These are phyloP conservation scores for Leucogyrophana mollusca DNA, from an alignment of 768 basidiomycete species.

Conservation along the genomic window DNA sequence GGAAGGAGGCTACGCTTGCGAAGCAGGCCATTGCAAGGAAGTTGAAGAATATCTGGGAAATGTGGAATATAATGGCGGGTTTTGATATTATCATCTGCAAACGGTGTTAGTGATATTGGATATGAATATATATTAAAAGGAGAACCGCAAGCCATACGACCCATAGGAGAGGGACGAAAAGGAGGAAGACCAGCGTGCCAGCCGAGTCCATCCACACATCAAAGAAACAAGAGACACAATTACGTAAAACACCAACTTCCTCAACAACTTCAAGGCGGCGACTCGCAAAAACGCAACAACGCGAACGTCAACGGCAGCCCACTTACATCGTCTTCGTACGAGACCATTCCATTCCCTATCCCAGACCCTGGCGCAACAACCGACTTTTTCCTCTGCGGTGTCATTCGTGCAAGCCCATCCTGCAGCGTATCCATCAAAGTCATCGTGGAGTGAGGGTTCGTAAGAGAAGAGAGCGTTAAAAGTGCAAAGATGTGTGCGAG, in stretches of 20 bases:
- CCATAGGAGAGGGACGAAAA: constrained; percentile 65
- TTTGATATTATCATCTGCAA: constrained; percentile 85
- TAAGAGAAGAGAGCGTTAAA: too few relatives aligned
- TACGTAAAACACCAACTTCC: constrained; percentile 28
- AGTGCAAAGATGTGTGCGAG: too few relatives aligned
- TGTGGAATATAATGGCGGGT: constrained; percentile 73
- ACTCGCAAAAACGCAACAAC: constrained; percentile 10
- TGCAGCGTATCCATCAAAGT: constrained; percentile 27
- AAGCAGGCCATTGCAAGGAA: constrained; percentile 92
- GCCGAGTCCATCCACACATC: constrained; percentile 38
- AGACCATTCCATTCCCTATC: constrained; percentile 58
- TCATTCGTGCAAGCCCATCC: constrained; percentile 28
- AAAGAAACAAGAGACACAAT: constrained; percentile 24
- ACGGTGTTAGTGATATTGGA: constrained; percentile 10
- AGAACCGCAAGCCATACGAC: constrained; percentile 70
- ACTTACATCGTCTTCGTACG: constrained; percentile 75
- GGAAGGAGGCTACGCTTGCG: constrained; percentile 85
- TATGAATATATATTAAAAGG: constrained; percentile 11
- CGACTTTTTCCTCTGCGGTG: constrained; percentile 19
- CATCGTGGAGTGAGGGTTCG: constrained; percentile 12
- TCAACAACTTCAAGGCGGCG: constrained; percentile 3
- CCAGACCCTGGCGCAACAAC: constrained; percentile 39
- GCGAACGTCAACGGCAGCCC: constrained; percentile 4
- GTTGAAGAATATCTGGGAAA: constrained; percentile 86
- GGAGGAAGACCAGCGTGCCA: constrained; percentile 56